Conservation (phyloP, 139 green algal species). For the Chlamydomonas asymmetrica region DNA sequence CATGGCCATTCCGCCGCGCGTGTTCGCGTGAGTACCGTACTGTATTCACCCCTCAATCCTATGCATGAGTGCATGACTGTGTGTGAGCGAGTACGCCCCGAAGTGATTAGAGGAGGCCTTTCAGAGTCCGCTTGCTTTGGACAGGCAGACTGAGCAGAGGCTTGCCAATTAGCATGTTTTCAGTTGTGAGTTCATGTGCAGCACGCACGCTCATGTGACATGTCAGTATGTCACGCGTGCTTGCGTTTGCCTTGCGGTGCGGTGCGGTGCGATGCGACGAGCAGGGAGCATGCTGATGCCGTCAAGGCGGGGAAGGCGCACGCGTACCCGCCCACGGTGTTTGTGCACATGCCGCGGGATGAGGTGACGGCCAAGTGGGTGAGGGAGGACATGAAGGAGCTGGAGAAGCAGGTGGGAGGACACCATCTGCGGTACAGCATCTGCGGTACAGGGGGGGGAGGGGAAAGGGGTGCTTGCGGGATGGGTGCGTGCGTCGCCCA, state of each 20-base stretch:
- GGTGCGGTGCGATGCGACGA: background rate
- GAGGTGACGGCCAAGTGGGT: conserved; percentile 31
- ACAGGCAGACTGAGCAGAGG: conserved; percentile 1
- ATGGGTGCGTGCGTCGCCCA: too few species aligned
- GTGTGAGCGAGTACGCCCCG: background rate
- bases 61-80: background rate
- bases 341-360: conserved; percentile 71
- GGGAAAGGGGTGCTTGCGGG: too few species aligned
- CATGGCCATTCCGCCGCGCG: conserved; percentile 30
- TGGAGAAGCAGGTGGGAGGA: conserved; percentile 23
- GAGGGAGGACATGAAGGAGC: conserved; percentile 23
- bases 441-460: background rate
- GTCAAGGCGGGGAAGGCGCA: background rate
- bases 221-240: background rate
- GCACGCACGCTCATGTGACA: background rate
- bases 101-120: too few species aligned
- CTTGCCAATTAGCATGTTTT: too few species aligned
- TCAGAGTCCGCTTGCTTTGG: too few species aligned
- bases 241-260: background rate
- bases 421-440: background rate
- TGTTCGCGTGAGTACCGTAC: conserved; percentile 20
- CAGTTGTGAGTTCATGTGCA: too few species aligned
- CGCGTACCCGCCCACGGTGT: conserved; percentile 55
- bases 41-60: background rate
- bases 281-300: background rate